Conservation (phyloP, 441 rosid species). For the Gossypium davidsonii region DNA sequence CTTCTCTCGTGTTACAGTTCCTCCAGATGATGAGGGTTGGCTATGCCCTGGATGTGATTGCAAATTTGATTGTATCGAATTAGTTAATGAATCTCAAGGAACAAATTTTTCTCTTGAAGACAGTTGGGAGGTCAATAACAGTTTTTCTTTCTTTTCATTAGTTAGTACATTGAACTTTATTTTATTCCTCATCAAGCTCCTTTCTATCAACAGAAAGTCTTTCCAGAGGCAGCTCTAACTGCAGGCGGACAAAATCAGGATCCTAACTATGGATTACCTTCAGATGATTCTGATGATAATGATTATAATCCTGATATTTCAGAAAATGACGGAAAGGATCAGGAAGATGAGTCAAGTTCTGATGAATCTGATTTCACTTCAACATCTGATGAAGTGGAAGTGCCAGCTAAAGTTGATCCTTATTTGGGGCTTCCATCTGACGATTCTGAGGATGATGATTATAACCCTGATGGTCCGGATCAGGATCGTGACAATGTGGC, state of each 20-base stretch:
- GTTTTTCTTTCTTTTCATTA: constrained; percentile 3
- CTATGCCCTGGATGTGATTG: constrained; percentile 93
- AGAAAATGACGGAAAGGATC: constrained; percentile 35
- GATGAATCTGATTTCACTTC: constrained; percentile 59
- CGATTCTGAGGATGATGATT: constrained; percentile 90
- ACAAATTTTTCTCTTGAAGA: constrained; percentile 54
- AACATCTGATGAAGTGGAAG: constrained; percentile 53
- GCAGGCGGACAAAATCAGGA: constrained; percentile 46
- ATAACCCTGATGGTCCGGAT: constrained; percentile 55
- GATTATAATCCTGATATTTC: constrained; percentile 62
- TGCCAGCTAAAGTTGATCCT: constrained; percentile 29
- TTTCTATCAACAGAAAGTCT: constrained; percentile 61
- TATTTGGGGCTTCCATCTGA: constrained; percentile 63
- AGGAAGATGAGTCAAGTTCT: constrained; percentile 49
- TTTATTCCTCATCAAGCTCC: constrained; percentile 15
- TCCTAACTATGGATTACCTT: constrained; percentile 59
- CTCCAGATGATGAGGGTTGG: constrained; percentile 96
- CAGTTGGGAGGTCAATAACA: constrained; percentile 73
- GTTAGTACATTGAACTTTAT: constrained; percentile 5
- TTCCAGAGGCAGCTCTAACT: constrained; percentile 76
- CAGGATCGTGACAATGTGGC: constrained; percentile 32
- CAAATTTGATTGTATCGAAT: constrained; percentile 66
- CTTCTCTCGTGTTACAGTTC: constrained; percentile 43
- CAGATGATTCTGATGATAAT: constrained; percentile 89
- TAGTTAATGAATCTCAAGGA: constrained; percentile 74